phyloP scores from a whole-genome alignment of 2,329 filamentous ascomycete species.

The Lasiodiplodia gonubiensis region DNA sequence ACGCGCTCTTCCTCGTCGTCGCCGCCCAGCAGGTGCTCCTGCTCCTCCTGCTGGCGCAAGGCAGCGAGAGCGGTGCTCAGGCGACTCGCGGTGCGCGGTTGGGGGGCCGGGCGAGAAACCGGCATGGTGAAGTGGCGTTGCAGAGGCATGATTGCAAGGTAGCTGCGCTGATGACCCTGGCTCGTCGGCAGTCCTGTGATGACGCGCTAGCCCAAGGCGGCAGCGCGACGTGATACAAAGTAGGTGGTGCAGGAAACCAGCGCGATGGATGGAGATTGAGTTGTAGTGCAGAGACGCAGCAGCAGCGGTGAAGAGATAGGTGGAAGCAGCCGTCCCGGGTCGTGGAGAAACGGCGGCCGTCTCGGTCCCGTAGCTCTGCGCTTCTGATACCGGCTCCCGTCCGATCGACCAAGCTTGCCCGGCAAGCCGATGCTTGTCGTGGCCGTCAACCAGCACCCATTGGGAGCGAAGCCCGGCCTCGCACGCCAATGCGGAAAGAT shows the following conservation, averaged over 20 bases:
- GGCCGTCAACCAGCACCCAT: not conserved
- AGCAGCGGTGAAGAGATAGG: not conserved
- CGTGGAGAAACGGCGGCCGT: conserved; percentile 17
- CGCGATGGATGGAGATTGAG: not conserved
- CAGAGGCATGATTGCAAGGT: conserved; percentile 15
- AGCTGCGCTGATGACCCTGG: not conserved
- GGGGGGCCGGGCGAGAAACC: not conserved
- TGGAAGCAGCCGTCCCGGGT: not conserved
- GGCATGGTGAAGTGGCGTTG: conserved; percentile 24
- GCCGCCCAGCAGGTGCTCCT: conserved; percentile 54
- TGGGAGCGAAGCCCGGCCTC: not conserved
- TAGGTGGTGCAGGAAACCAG: not conserved
- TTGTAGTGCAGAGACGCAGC: not conserved
- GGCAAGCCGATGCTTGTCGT: not conserved
- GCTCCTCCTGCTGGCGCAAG: conserved; percentile 54
- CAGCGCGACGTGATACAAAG: conserved; percentile 6
- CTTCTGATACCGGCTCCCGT: conserved; percentile 4
- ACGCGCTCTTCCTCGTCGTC: conserved; percentile 47
- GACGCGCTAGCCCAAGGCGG: conserved; percentile 21
- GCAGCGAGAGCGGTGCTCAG: conserved; percentile 46
- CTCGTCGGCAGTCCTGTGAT: not conserved
- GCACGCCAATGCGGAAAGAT: not conserved
- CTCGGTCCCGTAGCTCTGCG: not conserved
- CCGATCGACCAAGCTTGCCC: not conserved
- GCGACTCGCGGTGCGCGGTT: conserved; percentile 38